A percentile compares a stretch with the other conserved stretches of the same genome.
phyloP scores from a whole-genome alignment of 1,139 yeast genomes.

The Meyerozyma sp. region DNA sequence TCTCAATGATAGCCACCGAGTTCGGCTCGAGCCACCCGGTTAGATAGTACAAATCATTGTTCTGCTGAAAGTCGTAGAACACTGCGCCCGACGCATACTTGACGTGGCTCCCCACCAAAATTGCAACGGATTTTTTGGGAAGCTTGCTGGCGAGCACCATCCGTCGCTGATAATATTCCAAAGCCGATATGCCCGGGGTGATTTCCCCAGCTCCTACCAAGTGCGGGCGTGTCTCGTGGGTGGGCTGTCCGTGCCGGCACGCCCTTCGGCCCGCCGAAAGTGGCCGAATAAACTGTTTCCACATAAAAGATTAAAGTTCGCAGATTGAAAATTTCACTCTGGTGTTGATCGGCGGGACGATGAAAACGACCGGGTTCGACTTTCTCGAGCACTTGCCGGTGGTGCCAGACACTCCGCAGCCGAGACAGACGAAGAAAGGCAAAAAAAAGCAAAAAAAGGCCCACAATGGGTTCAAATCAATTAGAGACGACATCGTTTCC shows the following conservation, averaged over 20 bases:
- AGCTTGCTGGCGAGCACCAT: constrained; percentile 48
- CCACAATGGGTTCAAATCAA: background rate
- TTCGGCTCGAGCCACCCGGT: constrained; percentile 95
- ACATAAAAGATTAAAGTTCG: background rate
- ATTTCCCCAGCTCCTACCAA: constrained; percentile 72
- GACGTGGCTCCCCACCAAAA: constrained; percentile 66
- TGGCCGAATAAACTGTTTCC: background rate
- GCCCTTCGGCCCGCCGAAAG: background rate
- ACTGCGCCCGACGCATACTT: constrained; percentile 88
- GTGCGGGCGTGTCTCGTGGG: constrained; percentile 77
- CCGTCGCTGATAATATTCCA: constrained; percentile 76
- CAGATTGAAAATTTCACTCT: background rate
- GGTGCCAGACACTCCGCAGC: background rate
- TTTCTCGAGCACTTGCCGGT: background rate
- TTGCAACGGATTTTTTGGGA: constrained; percentile 64
- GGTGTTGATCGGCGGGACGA: background rate
- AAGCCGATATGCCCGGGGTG: constrained; percentile 83
- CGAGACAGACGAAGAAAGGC: background rate
- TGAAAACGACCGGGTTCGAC: background rate
- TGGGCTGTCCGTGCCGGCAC: constrained; percentile 62
- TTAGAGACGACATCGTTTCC: background rate
- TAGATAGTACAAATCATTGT: constrained; percentile 78
- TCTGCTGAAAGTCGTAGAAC: constrained; percentile 87
- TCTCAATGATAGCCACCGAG: constrained; percentile 71
- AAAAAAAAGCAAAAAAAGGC: background rate